Conservation (phyloP, 805 yeast genomes). For the Metschnikowia peoriensis region DNA sequence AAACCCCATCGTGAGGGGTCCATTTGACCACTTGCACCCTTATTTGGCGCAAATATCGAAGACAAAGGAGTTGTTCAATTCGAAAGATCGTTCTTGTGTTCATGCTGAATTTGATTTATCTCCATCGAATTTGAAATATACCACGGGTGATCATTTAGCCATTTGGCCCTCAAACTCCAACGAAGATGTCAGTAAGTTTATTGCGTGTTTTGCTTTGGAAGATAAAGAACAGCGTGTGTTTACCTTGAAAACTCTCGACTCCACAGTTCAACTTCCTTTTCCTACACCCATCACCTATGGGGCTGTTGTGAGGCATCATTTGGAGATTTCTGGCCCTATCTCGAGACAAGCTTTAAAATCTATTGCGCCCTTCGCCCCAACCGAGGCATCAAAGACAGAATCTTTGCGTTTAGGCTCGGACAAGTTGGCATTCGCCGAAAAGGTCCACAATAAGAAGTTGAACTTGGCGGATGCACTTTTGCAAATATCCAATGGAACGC, state of each 20-base stretch:
- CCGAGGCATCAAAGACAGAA: constrained; percentile 49
- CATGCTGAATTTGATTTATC: constrained; percentile 88
- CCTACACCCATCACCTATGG: constrained; percentile 87
- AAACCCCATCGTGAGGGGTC: constrained; percentile 53
- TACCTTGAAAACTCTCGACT: constrained; percentile 65
- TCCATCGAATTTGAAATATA: constrained; percentile 69
- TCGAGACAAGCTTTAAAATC: constrained; percentile 82
- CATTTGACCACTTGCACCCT: constrained; percentile 81
- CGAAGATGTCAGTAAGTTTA: constrained; percentile 67
- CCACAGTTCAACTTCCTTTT: constrained; percentile 61
- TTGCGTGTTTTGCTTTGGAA: constrained; percentile 58
- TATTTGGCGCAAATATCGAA: constrained; percentile 64
- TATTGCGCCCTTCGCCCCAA: constrained; percentile 81
- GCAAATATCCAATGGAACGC: constrained; percentile 54
- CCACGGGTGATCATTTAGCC: constrained; percentile 96
- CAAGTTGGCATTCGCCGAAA: constrained; percentile 64
- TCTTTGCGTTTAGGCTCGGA: constrained; percentile 59
- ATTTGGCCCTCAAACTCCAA: constrained; percentile 90
- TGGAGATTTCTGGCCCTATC: constrained; percentile 90
- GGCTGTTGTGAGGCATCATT: constrained; percentile 77
- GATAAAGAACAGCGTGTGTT: constrained; percentile 55
- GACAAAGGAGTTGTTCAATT: constrained; percentile 69
- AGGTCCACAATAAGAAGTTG: constrained; percentile 57
- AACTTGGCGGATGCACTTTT: constrained; percentile 77
- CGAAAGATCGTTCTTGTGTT: constrained; percentile 70